These are phyloP conservation scores for Rhodotorula diobovata DNA, from an alignment of 768 basidiomycete species.

Conservation along the genomic window DNA sequence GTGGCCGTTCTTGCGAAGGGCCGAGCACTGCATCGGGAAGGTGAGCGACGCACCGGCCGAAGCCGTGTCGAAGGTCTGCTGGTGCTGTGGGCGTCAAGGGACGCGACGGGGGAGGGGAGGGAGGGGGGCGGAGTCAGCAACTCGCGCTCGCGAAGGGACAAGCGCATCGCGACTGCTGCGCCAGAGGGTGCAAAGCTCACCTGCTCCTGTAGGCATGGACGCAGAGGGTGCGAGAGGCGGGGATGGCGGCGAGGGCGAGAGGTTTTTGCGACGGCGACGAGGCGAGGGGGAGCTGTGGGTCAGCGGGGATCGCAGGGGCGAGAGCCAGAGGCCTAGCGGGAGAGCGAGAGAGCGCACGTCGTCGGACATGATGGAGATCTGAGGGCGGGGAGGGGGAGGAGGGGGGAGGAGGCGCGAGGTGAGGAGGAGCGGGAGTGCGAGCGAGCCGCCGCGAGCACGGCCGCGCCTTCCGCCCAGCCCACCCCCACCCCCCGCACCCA, in stretches of 20 bases:
- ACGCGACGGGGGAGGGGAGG: not conserved
- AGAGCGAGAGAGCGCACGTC: not conserved
- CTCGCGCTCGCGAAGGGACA: not conserved
- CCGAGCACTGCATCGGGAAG: conserved; percentile 69
- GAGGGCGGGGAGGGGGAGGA: not conserved
- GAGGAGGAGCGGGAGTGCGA: not conserved
- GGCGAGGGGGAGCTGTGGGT: not conserved
- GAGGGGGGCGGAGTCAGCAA: not conserved
- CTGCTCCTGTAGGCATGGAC: conserved; percentile 4
- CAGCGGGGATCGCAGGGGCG: not conserved
- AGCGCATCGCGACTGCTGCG: not conserved
- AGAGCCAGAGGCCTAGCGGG: too few relatives aligned
- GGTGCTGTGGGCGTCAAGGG: conserved; percentile 25
- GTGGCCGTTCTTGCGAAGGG: conserved; percentile 63
- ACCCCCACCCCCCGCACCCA: too few relatives aligned
- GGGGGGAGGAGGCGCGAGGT: not conserved
- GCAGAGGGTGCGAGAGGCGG: not conserved
- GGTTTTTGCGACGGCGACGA: not conserved
- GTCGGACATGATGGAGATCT: not conserved
- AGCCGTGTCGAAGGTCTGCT: conserved; percentile 42
- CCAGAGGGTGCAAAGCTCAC: not conserved
- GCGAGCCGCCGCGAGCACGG: too few relatives aligned
- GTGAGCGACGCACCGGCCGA: conserved; percentile 47
- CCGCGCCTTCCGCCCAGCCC: too few relatives aligned
- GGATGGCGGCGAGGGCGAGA: not conserved